phyloP scores from a whole-genome alignment of 169 alveolate species.

The Plasmodium gallinaceum region DNA sequence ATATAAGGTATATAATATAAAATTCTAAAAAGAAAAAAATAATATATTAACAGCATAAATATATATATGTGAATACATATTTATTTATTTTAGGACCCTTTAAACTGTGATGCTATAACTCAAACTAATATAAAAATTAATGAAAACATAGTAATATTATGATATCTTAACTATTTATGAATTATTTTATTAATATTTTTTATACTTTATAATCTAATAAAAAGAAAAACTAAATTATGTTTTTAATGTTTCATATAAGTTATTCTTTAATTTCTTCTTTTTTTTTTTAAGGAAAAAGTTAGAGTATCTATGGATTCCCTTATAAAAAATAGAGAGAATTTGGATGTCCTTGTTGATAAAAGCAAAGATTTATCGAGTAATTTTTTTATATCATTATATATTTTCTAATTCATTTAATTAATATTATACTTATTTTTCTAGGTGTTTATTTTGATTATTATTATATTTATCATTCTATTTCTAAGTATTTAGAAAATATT shows the following conservation, averaged over 20 bases:
- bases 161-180: neutral
- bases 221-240: neutral
- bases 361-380: constrained; percentile 77
- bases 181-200: neutral
- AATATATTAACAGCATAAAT: neutral
- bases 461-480: no score
- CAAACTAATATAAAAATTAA: constrained; percentile 75
- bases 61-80: neutral
- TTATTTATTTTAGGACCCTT: constrained; percentile 44
- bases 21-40: neutral
- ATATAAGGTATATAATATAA: constrained; percentile 55
- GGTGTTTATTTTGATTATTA: no score
- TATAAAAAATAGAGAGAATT: constrained; percentile 70
- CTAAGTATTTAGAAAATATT: neutral
- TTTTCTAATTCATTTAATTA: neutral
- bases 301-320: constrained; percentile 75
- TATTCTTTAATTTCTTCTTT: neutral
- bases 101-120: constrained; percentile 72
- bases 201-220: neutral
- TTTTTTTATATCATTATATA: neutral
- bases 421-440: no score
- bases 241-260: neutral
- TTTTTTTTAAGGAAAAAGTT: constrained; percentile 66
- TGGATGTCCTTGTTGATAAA: constrained; percentile 77
- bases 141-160: constrained; percentile 51